phyloP scores from a whole-genome alignment of 495 filamentous ascomycete genomes.

The Aspergillus olivimuriae region DNA sequence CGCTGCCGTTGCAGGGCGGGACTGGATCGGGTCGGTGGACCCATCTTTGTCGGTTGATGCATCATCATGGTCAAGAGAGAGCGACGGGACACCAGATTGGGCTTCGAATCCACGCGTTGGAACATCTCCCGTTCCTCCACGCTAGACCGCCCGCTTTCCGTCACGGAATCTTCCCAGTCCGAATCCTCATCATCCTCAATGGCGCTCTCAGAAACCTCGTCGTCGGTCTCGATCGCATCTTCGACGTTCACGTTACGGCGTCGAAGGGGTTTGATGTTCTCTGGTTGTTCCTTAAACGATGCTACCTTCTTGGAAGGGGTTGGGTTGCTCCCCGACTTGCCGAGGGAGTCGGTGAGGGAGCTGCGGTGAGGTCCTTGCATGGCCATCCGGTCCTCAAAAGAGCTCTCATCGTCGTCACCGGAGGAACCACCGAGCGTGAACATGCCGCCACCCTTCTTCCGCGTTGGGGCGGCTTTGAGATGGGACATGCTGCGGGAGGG shows the following conservation, averaged over 20 bases:
- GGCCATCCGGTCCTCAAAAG: slow-evolving; percentile 62
- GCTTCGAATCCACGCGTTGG: slow-evolving; percentile 82
- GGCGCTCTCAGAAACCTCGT: slow-evolving; percentile 70
- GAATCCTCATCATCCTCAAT: slow-evolving; percentile 85
- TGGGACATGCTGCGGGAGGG: slow-evolving; percentile 40
- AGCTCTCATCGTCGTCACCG: slow-evolving; percentile 75
- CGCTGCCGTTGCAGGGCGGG: slow-evolving; percentile 77
- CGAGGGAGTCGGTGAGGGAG: slow-evolving; percentile 47
- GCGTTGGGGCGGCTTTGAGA: slow-evolving; percentile 37
- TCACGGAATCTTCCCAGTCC: slow-evolving; percentile 91
- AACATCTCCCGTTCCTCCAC: slow-evolving; percentile 75
- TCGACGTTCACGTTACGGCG: slow-evolving; percentile 50
- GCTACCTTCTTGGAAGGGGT: slow-evolving; percentile 58
- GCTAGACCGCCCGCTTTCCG: slow-evolving; percentile 75
- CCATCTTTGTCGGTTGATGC: slow-evolving; percentile 54
- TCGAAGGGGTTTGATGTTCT: not conserved
- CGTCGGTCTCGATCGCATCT: slow-evolving; percentile 67
- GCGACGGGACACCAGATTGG: slow-evolving; percentile 75
- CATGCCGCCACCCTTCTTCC: slow-evolving; percentile 58
- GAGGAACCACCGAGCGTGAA: slow-evolving; percentile 75
- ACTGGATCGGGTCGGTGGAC: slow-evolving; percentile 65
- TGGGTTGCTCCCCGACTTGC: slow-evolving; percentile 26
- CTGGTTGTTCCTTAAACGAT: slow-evolving; percentile 64
- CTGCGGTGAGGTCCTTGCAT: slow-evolving; percentile 37
- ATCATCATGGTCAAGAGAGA: slow-evolving; percentile 89